Conservation (phyloP, 2,329 filamentous ascomycete genomes). For the Fulvia fulva region DNA sequence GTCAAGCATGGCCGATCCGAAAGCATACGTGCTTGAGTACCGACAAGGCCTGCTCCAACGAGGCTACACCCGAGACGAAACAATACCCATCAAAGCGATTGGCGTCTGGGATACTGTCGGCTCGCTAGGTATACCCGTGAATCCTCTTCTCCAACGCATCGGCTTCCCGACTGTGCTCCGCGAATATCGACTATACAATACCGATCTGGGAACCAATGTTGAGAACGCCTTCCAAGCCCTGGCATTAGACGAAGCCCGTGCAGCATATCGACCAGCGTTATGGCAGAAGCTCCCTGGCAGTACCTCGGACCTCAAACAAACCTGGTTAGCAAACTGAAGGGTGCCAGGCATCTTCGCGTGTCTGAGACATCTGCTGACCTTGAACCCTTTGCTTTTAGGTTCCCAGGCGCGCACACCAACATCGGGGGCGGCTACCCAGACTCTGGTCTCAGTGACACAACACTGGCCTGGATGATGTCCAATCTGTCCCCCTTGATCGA, state of each 20-base stretch:
- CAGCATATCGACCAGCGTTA: constrained; percentile 49
- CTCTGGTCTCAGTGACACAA: constrained; percentile 33
- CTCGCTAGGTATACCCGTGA: constrained; percentile 34
- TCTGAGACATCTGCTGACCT: no score
- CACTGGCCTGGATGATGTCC: constrained; percentile 41
- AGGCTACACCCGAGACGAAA: constrained; percentile 5
- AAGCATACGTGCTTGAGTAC: constrained; percentile 27
- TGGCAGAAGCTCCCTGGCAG: constrained; percentile 37
- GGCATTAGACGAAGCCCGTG: constrained; percentile 51
- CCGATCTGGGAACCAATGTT: constrained; percentile 34
- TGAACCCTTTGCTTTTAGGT: no score
- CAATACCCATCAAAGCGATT: constrained; percentile 31
- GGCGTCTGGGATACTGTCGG: constrained; percentile 51
- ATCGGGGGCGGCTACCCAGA: constrained; percentile 46
- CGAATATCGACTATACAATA: constrained; percentile 34
- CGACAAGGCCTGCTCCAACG: constrained; percentile 17
- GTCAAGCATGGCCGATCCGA: constrained; percentile 8
- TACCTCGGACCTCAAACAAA: constrained; percentile 42
- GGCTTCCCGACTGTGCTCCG: constrained; percentile 27
- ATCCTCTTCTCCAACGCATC: constrained; percentile 29
- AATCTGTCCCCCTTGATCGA: constrained; percentile 27
- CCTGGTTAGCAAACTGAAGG: no score
- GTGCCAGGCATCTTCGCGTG: no score
- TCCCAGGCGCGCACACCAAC: constrained; percentile 52
- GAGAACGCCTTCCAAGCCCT: constrained; percentile 55